A percentile compares a stretch with the other conserved stretches of the same genome.
Evolutionary conservation across 768 basidiomycete species (phyloP).

Genomic region (Boletus patriciae): DNA sequence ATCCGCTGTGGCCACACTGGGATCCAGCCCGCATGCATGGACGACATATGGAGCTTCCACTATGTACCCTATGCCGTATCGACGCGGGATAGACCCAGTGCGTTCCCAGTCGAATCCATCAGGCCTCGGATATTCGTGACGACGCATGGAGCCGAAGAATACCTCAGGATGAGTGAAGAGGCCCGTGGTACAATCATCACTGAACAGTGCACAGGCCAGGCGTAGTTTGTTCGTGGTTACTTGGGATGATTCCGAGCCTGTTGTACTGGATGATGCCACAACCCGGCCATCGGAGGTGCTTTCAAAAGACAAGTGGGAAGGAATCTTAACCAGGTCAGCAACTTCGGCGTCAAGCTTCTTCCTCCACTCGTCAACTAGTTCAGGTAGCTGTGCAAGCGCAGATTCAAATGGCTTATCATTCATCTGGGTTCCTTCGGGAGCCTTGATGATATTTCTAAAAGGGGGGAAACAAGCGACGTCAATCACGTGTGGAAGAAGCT

Average conservation of each 20-base stretch:
- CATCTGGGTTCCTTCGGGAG: not conserved
- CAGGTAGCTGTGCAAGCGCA: constrained; percentile 8
- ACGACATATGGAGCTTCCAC: constrained; percentile 1
- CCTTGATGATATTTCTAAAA: constrained; percentile 2
- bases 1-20: not conserved
- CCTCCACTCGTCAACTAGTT: not conserved
- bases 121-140: no score
- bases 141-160: not conserved
- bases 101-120: no score
- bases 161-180: not conserved
- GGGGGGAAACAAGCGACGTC: not conserved
- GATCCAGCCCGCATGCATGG: constrained; percentile 1
- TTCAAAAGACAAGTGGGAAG: not conserved
- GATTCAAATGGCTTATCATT: not conserved
- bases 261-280: not conserved
- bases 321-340: not conserved
- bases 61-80: no score
- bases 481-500: not conserved
- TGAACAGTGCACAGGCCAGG: constrained; percentile 5
- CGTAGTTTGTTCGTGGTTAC: not conserved
- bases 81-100: not conserved
- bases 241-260: not conserved
- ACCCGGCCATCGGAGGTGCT: no score
- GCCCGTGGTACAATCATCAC: no score
- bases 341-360: constrained; percentile 1